phyloP scores from a whole-genome alignment of 371 early-diverging fungal genomes.

The Haplosporangium sp. region DNA sequence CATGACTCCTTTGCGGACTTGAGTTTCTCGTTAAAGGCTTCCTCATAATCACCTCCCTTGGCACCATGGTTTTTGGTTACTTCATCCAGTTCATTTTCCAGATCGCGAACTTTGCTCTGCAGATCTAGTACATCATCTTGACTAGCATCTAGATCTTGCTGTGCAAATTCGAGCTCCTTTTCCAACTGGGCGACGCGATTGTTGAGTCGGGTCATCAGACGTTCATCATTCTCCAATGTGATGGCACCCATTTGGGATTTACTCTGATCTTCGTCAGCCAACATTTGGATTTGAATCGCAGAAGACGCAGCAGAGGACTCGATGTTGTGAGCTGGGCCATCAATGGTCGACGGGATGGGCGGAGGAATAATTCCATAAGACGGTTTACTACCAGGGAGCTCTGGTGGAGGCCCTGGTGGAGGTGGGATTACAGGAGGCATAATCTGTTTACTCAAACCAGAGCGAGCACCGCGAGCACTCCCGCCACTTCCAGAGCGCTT shows the following conservation, averaged over 20 bases:
- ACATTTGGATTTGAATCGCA: constrained; percentile 49
- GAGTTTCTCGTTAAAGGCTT: constrained; percentile 8
- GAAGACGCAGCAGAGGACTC: constrained; percentile 15
- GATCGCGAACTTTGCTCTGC: constrained; percentile 42
- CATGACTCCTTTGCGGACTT: constrained; percentile 22
- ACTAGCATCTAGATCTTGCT: constrained; percentile 45
- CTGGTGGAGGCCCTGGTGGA: constrained; percentile 29
- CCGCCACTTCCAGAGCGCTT: constrained; percentile 49
- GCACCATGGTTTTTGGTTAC: neutral
- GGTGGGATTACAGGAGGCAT: constrained; percentile 37
- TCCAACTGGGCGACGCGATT: constrained; percentile 47
- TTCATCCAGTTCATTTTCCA: constrained; percentile 40
- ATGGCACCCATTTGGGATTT: constrained; percentile 48
- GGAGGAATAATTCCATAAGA: constrained; percentile 50
- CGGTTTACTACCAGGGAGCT: constrained; percentile 21
- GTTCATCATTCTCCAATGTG: constrained; percentile 46
- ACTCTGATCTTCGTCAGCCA: constrained; percentile 50
- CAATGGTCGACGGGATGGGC: constrained; percentile 46
- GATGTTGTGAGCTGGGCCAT: neutral
- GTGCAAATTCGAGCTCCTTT: constrained; percentile 50
- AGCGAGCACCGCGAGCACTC: constrained; percentile 46
- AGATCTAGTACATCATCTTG: constrained; percentile 33
- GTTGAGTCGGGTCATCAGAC: constrained; percentile 41
- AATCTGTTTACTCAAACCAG: constrained; percentile 50
- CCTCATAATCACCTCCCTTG: neutral